Percentiles rank a stretch among this genome's conserved stretches.
These are phyloP conservation scores for Nakazawaea sp. DNA, from an alignment of 805 yeast species.

Conservation along the genomic window DNA sequence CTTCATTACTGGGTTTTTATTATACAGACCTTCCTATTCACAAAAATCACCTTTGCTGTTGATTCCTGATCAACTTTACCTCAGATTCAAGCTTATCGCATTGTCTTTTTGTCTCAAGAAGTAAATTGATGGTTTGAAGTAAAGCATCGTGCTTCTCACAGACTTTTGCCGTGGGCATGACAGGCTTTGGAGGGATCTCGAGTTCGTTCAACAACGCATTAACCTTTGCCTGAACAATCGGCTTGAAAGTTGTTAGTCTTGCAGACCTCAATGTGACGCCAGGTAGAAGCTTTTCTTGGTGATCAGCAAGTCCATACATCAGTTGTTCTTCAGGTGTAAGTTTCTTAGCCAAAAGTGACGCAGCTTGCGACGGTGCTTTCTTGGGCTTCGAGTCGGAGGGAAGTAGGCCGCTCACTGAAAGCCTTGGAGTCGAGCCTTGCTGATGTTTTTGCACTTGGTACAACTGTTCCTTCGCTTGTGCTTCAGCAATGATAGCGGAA, in stretches of 20 bases:
- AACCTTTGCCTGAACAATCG: conserved; percentile 62
- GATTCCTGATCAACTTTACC: conserved; percentile 37
- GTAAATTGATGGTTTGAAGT: conserved; percentile 57
- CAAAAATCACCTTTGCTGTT: conserved; percentile 12
- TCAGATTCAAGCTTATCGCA: conserved; percentile 86
- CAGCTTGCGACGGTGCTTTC: conserved; percentile 14
- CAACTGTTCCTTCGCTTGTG: conserved; percentile 24
- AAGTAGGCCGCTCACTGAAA: conserved; percentile 4
- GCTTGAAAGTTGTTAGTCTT: conserved; percentile 72
- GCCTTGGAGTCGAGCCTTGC: conserved; percentile 14
- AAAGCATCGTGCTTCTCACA: conserved; percentile 72
- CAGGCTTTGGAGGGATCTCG: conserved; percentile 74
- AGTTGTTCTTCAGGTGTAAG: conserved; percentile 75
- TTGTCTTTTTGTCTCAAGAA: conserved; percentile 80
- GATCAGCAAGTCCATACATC: conserved; percentile 76
- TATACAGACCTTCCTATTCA: no score
- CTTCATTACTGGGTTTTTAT: no score
- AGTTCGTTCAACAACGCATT: conserved; percentile 64
- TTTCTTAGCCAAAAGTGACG: conserved; percentile 38
- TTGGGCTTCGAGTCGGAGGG: conserved; percentile 7
- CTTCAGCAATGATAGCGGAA: conserved; percentile 35
- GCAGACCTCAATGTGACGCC: conserved; percentile 82
- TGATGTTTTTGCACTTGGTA: conserved; percentile 4
- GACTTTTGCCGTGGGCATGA: conserved; percentile 79
- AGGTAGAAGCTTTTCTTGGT: conserved; percentile 64